Evolutionary conservation across 139 green algal species (phyloP).

Genomic region (Chlamydomonas schloesseri): DNA sequence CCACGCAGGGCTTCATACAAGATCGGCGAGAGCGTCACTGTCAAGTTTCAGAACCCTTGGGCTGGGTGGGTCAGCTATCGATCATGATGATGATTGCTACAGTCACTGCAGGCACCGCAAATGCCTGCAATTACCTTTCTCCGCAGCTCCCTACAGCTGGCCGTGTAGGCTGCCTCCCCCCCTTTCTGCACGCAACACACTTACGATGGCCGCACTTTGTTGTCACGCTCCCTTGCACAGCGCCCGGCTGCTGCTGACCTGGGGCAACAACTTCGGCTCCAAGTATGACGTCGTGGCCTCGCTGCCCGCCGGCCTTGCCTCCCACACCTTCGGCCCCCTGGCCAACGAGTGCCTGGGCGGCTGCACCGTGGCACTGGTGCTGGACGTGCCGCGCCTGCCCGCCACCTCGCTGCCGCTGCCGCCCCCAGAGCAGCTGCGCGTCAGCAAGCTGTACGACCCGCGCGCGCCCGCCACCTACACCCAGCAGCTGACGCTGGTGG

Average conservation of each 20-base stretch:
- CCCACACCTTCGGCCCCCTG: slow-evolving; percentile 24
- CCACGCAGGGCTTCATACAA: slow-evolving; percentile 18
- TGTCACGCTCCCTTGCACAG: slow-evolving; percentile 34
- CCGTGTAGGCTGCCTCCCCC: too few species aligned
- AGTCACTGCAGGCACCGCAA: too few species aligned
- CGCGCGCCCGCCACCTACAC: slow-evolving; percentile 11
- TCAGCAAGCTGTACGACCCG: slow-evolving; percentile 51
- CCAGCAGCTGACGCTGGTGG: background rate
- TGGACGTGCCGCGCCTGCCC: slow-evolving; percentile 37
- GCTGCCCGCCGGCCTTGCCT: background rate
- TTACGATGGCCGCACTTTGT: too few species aligned
- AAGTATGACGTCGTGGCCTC: background rate
- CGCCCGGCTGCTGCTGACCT: slow-evolving; percentile 45
- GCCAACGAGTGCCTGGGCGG: slow-evolving; percentile 50
- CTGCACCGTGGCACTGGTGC: slow-evolving; percentile 33
- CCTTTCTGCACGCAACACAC: too few species aligned
- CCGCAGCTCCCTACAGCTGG: too few species aligned
- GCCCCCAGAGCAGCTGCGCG: background rate
- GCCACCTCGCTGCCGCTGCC: background rate
- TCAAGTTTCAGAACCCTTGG: too few species aligned
- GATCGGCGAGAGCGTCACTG: background rate
- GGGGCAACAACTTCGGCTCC: slow-evolving; percentile 42
- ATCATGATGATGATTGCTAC: too few species aligned
- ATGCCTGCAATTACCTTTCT: too few species aligned
- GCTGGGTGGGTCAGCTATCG: too few species aligned